These are phyloP conservation scores for Haematococcus lacustris DNA, from an alignment of 139 green algal genomes.

Conservation along the genomic window DNA sequence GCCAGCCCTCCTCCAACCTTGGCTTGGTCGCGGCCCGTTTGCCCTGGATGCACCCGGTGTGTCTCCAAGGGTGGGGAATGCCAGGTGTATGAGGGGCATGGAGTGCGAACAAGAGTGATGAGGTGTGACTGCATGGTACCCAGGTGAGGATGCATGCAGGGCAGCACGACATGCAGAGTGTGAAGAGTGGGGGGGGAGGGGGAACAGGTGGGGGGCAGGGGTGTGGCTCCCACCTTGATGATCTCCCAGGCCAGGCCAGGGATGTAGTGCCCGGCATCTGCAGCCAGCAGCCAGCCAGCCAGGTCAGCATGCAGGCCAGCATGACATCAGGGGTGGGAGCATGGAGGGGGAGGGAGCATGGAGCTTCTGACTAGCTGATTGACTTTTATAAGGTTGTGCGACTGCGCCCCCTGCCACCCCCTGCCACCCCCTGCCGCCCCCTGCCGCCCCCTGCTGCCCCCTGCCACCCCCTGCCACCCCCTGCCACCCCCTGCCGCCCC, in stretches of 20 bases:
- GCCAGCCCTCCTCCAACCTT: slow-evolving; percentile 6
- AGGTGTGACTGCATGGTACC: not conserved
- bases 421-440: too few species aligned
- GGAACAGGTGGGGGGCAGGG: not conserved
- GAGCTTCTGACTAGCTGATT: not conserved
- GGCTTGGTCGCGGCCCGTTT: not conserved
- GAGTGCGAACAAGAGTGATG: not conserved
- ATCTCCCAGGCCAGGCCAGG: slow-evolving; percentile 56
- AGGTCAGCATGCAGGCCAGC: too few species aligned
- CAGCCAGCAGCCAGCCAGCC: not conserved
- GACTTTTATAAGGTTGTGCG: too few species aligned
- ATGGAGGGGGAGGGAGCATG: not conserved
- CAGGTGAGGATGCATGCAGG: not conserved
- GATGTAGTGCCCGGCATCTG: slow-evolving; percentile 65
- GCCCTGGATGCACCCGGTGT: not conserved
- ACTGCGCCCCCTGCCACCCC: too few species aligned
- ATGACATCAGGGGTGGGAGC: not conserved
- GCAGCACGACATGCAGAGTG: not conserved
- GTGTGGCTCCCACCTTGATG: slow-evolving; percentile 18
- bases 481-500: too few species aligned
- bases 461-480: too few species aligned
- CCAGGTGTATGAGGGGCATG: not conserved
- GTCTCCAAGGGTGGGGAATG: not conserved
- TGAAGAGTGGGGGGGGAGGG: not conserved
- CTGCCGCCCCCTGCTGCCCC: too few species aligned